Evolutionary conservation across 192 early-diverging fungal genomes (phyloP), one percentile per base, ranked within the genome.

Genomic region (Podila horticola): DNA sequence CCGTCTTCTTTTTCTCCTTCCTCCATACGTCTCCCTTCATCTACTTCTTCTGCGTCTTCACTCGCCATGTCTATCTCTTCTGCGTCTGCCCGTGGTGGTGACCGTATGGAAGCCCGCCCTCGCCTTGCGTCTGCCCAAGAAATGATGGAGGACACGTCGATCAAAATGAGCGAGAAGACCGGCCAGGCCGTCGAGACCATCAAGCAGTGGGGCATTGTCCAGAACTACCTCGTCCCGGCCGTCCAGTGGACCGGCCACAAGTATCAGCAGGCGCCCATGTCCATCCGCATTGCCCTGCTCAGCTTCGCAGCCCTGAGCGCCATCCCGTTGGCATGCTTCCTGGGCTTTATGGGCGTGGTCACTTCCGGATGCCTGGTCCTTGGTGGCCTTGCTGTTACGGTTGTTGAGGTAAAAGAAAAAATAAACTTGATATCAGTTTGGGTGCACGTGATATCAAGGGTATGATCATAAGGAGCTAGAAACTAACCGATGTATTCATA

Each of bases 341-440:
- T 30, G 8, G 77, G 52, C 0, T 73, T 81, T 36, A 66, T 81
- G 51, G 66, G 41, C 6, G 38, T 79, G 8, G 70, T 79, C 15
- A 79, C 71, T 1, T 4, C 72, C 29, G 71, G 66, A 7, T 73
- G 66, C 17, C 33, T 73, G 55, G 29, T 69, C 20, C 71, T 73
- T 17, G 77, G 61, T 0, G 66, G 71, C 2, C 63, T 81, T 38
- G 66, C 31, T 17, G 38, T 73, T 22, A 64, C 52, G 8, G 57
- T 79, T 13, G 55, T 72, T 29, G 70, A 79, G 66, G 76, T 72
- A 66, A 52, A 41, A 34, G 7, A 34, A 3, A 36, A 36, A 45
- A 13, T 7, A 41, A 1, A 0, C 3, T 1, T 41, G 1, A 41
- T 13, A 36, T 13, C 1, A 2, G 1, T 41, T 15, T 34, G 33